Evolutionary conservation across 1,139 yeast species (phyloP), one percentile per base, ranked within the genome.

Genomic region (Kodamaea arcana): DNA sequence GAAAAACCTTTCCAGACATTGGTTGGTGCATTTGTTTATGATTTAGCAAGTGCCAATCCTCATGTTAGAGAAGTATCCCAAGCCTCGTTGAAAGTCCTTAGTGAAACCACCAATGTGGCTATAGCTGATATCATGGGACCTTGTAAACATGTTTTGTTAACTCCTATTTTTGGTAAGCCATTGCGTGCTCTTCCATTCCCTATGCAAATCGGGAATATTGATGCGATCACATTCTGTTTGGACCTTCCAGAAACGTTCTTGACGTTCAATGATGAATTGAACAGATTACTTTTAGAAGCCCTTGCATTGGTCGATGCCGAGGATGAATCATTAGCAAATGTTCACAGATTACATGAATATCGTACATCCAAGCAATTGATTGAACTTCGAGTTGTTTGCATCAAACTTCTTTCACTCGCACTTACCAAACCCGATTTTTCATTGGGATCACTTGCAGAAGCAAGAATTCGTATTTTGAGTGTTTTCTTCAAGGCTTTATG

Each of bases 141-240:
- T 12, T 88, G 94, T 32, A 86, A 87, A 47, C 83, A 78, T 29
- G 76, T 90, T 30, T 66, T 94, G 29, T 63, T 94, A 32, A 86
- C 94, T 1, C 98, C 98, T 7, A 92, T 94, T 28, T 94, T 92
- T 64, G 95, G 96, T 5, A 94, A 94, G 52, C 99, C 99, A 1
- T 64, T 94, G 41, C 72, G 99, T 43, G 98, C 98, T 0, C 69
- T 94, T 42, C 98, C 99, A 0, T 92, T 94, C 64, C 94, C 97
- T 3, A 92, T 90, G 96, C 98, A 94, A 62, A 92, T 94, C 39
- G 98, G 98, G 23, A 90, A 92, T 56, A 88, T 94, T 42, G 98
- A 92, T 60, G 98, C 97, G 1, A 86, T 94, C 11, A 81, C 95
- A 0, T 94, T 82, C 56, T 92, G 97, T 51, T 65, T 94, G 42